Evolutionary conservation across 1,284 basidiomycete genomes (phyloP).

Genomic region (Mycena sp.): DNA sequence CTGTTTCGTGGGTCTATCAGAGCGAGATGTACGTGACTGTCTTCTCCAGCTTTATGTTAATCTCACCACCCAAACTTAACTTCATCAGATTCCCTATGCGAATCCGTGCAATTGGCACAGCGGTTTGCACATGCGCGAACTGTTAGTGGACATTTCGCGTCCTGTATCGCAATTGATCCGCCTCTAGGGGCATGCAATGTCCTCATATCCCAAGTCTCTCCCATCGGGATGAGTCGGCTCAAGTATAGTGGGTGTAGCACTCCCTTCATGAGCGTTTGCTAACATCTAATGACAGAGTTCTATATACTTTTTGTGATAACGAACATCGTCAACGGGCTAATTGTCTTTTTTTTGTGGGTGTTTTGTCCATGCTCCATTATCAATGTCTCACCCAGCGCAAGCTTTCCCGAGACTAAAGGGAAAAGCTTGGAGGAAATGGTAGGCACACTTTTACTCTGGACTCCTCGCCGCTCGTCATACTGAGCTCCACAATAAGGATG

Average conservation of each 20-base stretch:
- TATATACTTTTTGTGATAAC: conserved; percentile 25
- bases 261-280: neutral
- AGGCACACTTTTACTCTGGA: neutral
- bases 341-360: conserved; percentile 28
- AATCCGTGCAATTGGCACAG: conserved; percentile 25
- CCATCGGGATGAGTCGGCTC: conserved; percentile 23
- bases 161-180: too few species aligned
- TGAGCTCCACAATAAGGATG: conserved; percentile 9
- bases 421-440: conserved; percentile 30
- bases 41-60: neutral
- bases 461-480: neutral
- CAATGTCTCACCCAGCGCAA: neutral
- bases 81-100: conserved; percentile 28
- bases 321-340: conserved; percentile 22
- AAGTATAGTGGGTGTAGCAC: conserved; percentile 11
- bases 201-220: conserved; percentile 27
- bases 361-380: neutral
- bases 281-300: neutral
- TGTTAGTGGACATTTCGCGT: neutral
- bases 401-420: conserved; percentile 28
- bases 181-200: conserved; percentile 24
- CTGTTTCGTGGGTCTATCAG: conserved; percentile 25
- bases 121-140: conserved; percentile 29
- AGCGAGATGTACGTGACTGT: conserved; percentile 30
- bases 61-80: neutral